Evolutionary conservation across 352 stramenopile species (phyloP).

Genomic region (Phytophthora pinifolia): DNA sequence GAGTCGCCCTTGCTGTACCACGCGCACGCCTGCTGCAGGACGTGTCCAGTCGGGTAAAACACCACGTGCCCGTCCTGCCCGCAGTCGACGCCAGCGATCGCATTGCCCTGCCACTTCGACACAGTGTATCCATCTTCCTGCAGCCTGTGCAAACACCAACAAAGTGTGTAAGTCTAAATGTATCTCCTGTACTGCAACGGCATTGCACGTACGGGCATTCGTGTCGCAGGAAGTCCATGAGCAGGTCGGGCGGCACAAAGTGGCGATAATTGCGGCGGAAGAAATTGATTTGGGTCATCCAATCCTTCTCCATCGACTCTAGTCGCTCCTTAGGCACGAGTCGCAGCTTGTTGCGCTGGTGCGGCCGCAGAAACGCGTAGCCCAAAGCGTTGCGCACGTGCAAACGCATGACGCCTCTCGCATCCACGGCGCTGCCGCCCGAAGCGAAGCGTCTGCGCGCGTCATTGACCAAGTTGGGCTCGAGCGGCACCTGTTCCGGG

Average conservation of each 20-base stretch:
- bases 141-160: conserved; percentile 9
- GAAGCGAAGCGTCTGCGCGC: conserved; percentile 32
- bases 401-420: conserved; percentile 43
- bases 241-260: conserved; percentile 52
- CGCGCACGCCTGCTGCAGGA: conserved; percentile 64
- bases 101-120: conserved; percentile 69
- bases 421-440: conserved; percentile 45
- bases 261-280: conserved; percentile 42
- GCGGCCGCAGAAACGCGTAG: conserved; percentile 53
- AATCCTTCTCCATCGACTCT: neutral
- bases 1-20: conserved; percentile 41
- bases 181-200: neutral
- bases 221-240: conserved; percentile 35
- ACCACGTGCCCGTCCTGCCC: conserved; percentile 43
- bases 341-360: conserved; percentile 40
- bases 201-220: conserved; percentile 34
- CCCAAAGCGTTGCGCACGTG: conserved; percentile 55
- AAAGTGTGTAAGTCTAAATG: neutral
- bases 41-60: conserved; percentile 66
- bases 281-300: conserved; percentile 20
- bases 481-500: conserved; percentile 53
- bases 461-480: conserved; percentile 54
- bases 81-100: conserved; percentile 42
- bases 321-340: neutral
- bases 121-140: conserved; percentile 29